A percentile compares a stretch with the other conserved stretches of the same genome.
These are phyloP conservation scores for Colletotrichum trifolii DNA, from an alignment of 2,329 filamentous ascomycete genomes.

Conservation along the genomic window DNA sequence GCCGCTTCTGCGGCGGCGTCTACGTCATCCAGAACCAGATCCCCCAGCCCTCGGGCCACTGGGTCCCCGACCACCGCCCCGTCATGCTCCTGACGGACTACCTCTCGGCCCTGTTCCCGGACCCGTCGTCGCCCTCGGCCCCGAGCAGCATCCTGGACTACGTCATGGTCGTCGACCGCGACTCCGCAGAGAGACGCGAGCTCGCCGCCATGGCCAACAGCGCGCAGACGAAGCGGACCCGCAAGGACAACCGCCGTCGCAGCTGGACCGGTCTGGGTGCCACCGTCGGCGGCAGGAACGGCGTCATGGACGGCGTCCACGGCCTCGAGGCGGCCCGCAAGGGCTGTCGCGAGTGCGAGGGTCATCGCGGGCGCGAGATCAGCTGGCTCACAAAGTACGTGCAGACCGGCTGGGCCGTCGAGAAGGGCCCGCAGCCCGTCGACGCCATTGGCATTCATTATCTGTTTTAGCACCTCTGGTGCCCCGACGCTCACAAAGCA, in stretches of 20 bases:
- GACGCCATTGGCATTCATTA: slow-evolving; percentile 33
- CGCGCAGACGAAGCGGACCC: slow-evolving; percentile 39
- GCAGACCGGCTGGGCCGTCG: slow-evolving; percentile 34
- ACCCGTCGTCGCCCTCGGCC: slow-evolving; percentile 38
- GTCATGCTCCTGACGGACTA: slow-evolving; percentile 48
- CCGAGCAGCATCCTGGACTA: slow-evolving; percentile 44
- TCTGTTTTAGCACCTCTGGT: too few species aligned
- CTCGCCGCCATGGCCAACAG: slow-evolving; percentile 51
- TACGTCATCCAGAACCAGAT: slow-evolving; percentile 47
- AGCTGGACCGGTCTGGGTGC: slow-evolving; percentile 55
- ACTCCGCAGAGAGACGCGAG: slow-evolving; percentile 55
- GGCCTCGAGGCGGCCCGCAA: slow-evolving; percentile 49
- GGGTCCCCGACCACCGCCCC: slow-evolving; percentile 21
- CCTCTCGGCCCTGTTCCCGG: slow-evolving; percentile 49
- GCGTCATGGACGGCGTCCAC: slow-evolving; percentile 47
- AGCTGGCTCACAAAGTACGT: slow-evolving; percentile 43
- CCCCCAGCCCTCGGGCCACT: slow-evolving; percentile 24
- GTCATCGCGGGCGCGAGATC: slow-evolving; percentile 47
- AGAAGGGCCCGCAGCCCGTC: slow-evolving; percentile 27
- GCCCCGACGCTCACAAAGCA: background rate
- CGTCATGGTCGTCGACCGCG: slow-evolving; percentile 50
- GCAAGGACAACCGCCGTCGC: slow-evolving; percentile 45
- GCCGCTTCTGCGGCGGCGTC: slow-evolving; percentile 52
- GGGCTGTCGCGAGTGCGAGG: slow-evolving; percentile 47
- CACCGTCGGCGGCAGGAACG: slow-evolving; percentile 43